Base-by-base conservation (phyloP, 164 flowering plant species). In the Chimonanthus praecox region DNA sequence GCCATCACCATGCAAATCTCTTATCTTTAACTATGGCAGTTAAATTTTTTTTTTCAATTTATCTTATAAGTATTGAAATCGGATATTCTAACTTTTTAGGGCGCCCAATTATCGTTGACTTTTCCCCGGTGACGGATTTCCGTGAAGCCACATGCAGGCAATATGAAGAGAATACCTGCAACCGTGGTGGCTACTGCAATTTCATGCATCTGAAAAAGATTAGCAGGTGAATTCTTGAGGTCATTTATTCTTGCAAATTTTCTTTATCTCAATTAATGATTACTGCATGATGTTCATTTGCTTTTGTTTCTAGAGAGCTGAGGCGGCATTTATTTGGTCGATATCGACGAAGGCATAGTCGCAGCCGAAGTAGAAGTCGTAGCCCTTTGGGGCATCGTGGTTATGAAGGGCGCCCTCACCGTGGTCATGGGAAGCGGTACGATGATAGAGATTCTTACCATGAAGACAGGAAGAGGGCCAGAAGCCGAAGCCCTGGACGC, bases 71-170 rank as follows among this genome's bases (percentile, higher is more conserved):
- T 54, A 13, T 3, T 54, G 60, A 5, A 54, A 10, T 13, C 2
- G 33, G 49, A 33, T 7, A 61, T n/a, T n/a, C 15, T 48, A 4
- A 33, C 45, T 3, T 67, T 72, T 60, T 85, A 92, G 98, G 97
- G 2, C 92, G 92, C 6, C 97, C 97, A 20, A 92, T 94, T 67
- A 92, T 94, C 83, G 95, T 89, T 46, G 98, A 94, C 62, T 94
- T 88, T 83, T 94, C 97, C 47, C 97, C 98, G 0, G 98, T 94
- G 69, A 92, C 97, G 47, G 98, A 91, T 80, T 94, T 92, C 74
- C 94, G 94, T 70, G 97, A 92, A 80, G 98, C 97, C 47, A 92
- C 94, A 51, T 94, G 98, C 74, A 80, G 98, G 82, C 98, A 94
- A 48, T 90, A 92, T 71, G 97, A 92, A 75, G 97, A 92, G 81